Evolutionary conservation across 768 basidiomycete species (phyloP), one percentile per base, ranked within the genome.

Genomic region (Paxillus ammoniavirescens): DNA sequence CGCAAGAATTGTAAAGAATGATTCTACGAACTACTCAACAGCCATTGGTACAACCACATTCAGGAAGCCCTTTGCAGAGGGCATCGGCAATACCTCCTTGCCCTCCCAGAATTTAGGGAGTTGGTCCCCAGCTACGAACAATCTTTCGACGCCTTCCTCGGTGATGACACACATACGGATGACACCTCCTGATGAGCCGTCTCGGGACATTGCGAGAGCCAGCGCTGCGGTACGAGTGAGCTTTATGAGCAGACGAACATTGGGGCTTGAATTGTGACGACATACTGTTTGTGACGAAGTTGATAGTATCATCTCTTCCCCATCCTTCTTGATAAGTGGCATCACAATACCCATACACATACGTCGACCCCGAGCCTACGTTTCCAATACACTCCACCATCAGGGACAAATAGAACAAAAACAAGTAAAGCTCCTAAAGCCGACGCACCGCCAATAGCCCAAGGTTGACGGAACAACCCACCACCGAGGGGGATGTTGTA

Each of bases 321-420:
- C 92, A 96, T 14, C 90, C 92, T 28, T 98, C 95, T 71, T 85
- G 75, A 69, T 89, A 99, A 26, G 94, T 98, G n/a, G 97, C 93
- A 70, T 99, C 97, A 63, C 97, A 98, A 74, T 98, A 98, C 49
- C 96, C 97, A 66, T 98, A 99, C 10, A 98, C 93, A 68, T 98
- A 99, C 8, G 94, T 93, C 36, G 94, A 97, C 8, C 97, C 97
- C 47, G 93, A 96, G 23, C 93, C 90, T 93, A 59, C 28, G 41
- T 17, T 41, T 43, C 23, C 18, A 49, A 28, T 42, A 35, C 8
- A 33, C 9, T 30, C 18, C 7, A 12, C 23, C 35, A 35, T 59
- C 17, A 47, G 33, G 26, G n/a, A 50, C 8, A 38, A 37, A 13
- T 2, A 17, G 13, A 33, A 42, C 18, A 17, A 12, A 18, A 31